Evolutionary conservation across 345 rosid genomes (phyloP), one percentile per base, ranked within the genome.

Genomic region (Aquilaria sinensis): DNA sequence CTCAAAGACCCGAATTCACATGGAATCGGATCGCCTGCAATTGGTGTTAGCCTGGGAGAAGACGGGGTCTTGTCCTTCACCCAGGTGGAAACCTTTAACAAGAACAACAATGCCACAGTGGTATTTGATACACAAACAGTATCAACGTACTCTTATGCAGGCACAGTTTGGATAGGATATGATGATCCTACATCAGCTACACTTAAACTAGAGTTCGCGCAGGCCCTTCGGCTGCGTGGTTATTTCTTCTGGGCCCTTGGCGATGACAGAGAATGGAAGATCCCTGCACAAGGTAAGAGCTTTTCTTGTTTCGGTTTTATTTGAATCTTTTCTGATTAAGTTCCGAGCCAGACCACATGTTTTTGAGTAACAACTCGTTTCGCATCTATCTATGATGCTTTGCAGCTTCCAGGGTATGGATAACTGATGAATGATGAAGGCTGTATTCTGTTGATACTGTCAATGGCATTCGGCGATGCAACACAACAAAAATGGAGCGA

Each of bases 241-340:
- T 85, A 82, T 48, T 85, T 85, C 80, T 81, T 85, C 57, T 85
- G 88, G 88, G 88, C 78, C 13, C 52, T 85, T 1, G 57, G 85
- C 16, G 72, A 0, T 15, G 88, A 83, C 14, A 43, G 29, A 0
- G 62, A 75, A 0, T 85, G 83, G 86, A 51, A 74, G 64, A 70
- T 85, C 52, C 62, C 88, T 3, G 73, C 53, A 13, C 80, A 72
- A 72, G 91, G 88, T 85, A 69, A 37, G 3, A 13, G 2, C 43
- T 3, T 2, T 31, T 2, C 3, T 11, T 11, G 7, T 50, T 3
- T 32, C 9, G 9, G 2, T 4, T 3, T 41, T 16, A 63, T 10
- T 46, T 3, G 2, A 7, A 2, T 23, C 0, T 6, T 45, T 31
- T 31, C 49, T 30, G 6, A 2, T 1, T 37, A 9, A 12, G 9